Evolutionary conservation across 2,329 filamentous ascomycete genomes (phyloP).

Genomic region (Venturia pyrina): DNA sequence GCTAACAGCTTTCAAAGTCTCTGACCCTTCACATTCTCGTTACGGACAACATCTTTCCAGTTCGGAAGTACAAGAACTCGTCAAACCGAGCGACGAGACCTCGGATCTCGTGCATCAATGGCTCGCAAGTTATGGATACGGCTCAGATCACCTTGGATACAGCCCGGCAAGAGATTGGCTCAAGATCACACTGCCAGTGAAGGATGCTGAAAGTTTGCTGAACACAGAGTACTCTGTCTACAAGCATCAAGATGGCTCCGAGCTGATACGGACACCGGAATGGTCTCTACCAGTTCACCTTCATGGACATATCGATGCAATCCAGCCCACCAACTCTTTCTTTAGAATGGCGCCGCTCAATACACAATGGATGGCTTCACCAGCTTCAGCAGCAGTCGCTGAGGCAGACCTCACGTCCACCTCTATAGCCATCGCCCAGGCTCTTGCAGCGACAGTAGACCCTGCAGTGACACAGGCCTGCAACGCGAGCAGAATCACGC

Average conservation of each 20-base stretch:
- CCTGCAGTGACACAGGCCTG: constrained; percentile 2
- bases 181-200: constrained; percentile 44
- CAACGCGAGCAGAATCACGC: constrained; percentile 10
- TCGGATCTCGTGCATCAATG: constrained; percentile 43
- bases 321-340: constrained; percentile 57
- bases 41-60: constrained; percentile 55
- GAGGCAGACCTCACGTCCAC: not conserved
- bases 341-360: not conserved
- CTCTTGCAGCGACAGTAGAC: not conserved
- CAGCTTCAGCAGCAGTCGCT: not conserved
- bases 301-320: constrained; percentile 46
- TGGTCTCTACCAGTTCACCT: constrained; percentile 54
- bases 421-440: not conserved
- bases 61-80: constrained; percentile 45
- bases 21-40: constrained; percentile 41
- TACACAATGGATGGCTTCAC: constrained; percentile 4
- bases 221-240: constrained; percentile 49
- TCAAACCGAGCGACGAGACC: constrained; percentile 41
- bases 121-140: constrained; percentile 43
- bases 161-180: constrained; percentile 47
- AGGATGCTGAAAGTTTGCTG: constrained; percentile 45
- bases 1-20: constrained; percentile 2
- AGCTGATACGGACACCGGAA: constrained; percentile 40
- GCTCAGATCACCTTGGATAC: constrained; percentile 35
- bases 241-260: constrained; percentile 32